Evolutionary conservation across 768 basidiomycete species (phyloP), one percentile per base, ranked within the genome.

Genomic region (Xerocomus potaroensis): DNA sequence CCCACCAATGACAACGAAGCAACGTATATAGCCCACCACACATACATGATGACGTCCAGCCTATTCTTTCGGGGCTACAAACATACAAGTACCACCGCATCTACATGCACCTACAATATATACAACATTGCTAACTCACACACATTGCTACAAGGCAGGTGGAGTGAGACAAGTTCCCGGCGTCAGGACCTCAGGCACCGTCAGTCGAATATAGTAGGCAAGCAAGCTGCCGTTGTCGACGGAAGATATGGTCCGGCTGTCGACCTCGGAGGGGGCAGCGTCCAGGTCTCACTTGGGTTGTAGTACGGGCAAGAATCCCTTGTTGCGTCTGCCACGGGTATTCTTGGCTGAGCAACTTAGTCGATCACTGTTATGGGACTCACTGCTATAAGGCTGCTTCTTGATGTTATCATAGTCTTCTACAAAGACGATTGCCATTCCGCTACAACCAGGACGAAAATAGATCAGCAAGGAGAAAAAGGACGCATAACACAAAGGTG

Each of bases 381-480:
- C 38, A 51, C 48, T 40, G 23, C 16, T 16, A 16, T 34, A 2
- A 3, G 44, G 50, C 16, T 41, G 31, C 12, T 31, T 18, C 4
- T 16, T 41, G 15, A 53, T 51, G 37, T 7, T 24, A 0, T 31
- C 44, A 22, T 46, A 52, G 30, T 53, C 51, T 16, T 55, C 54
- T 6, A 30, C 31, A 43, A 55, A 50, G 15, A 55, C 43, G 19
- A 55, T 43, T 4, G 54, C 42, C 54, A 55, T 55, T 8, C 54
- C 48, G 10, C 48, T 55, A 16, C 14, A 6, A 30, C 3, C 9
- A 21, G 31, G 23, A 39, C 3, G 12, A 29, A 21, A 5, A 8
- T 4, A 15, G 3, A 12, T 41, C 11, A 48, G 26, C 16, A 43
- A 29, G 18, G 6, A 15, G 14, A 12, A n/a, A n/a, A n/a, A n/a